phyloP scores from a whole-genome alignment of 2,329 filamentous ascomycete genomes.

The Huntiella savannae region DNA sequence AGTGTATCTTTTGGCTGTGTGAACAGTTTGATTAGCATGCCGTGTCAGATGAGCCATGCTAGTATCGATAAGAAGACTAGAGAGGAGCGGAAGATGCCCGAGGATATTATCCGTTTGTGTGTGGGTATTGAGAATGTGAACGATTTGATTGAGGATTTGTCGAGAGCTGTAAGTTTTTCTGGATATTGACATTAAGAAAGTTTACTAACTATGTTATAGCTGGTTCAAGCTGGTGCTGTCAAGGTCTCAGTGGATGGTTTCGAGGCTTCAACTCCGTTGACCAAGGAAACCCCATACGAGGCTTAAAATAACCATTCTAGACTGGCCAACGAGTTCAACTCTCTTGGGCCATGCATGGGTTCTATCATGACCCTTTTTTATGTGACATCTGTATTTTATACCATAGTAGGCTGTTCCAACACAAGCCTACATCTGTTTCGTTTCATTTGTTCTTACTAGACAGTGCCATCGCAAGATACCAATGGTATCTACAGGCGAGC shows the following conservation, averaged over 20 bases:
- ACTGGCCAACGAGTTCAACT: conserved; percentile 6
- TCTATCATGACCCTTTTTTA: neutral
- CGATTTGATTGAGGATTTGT: conserved; percentile 84
- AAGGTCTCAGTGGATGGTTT: conserved; percentile 52
- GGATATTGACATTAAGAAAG: neutral
- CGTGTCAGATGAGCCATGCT: conserved; percentile 97
- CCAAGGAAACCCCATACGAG: conserved; percentile 6
- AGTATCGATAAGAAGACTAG: conserved; percentile 93
- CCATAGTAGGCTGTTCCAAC: conserved; percentile 10
- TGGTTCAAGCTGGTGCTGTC: conserved; percentile 88
- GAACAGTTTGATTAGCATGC: conserved; percentile 97
- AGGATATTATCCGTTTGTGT: conserved; percentile 88
- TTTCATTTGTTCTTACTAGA: neutral
- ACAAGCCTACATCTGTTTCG: conserved; percentile 8
- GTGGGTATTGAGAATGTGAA: conserved; percentile 89
- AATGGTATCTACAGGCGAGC: conserved; percentile 7
- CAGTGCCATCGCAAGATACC: too few relatives aligned
- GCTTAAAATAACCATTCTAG: neutral
- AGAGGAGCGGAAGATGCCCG: conserved; percentile 74
- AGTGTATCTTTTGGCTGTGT: conserved; percentile 96
- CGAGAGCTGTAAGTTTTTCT: conserved; percentile 56
- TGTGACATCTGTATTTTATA: conserved; percentile 4
- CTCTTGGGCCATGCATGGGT: neutral
- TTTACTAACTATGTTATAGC: conserved; percentile 27
- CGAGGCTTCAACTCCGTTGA: conserved; percentile 8